phyloP scores from a whole-genome alignment of 345 rosid species.

The Salix dunnii region DNA sequence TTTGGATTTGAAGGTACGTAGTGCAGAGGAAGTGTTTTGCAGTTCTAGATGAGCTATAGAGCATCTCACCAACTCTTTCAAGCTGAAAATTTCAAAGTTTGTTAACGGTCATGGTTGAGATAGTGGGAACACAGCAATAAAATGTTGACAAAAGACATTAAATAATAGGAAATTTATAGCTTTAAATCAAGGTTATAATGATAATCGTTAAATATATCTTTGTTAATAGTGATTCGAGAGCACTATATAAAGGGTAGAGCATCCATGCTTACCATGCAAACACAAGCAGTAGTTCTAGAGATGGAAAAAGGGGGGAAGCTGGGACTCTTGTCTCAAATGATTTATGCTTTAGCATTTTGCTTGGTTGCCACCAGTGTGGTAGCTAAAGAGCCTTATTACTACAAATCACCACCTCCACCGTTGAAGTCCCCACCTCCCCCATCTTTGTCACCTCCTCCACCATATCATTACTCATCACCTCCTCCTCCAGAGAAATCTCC shows the following conservation, averaged over 20 bases:
- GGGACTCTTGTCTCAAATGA: slow-evolving; percentile 30
- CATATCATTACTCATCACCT: neutral
- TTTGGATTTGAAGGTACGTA: neutral
- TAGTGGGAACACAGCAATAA: slow-evolving; percentile 3
- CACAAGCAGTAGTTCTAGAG: neutral
- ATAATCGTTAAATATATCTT: neutral
- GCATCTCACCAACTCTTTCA: neutral
- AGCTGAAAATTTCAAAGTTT: neutral
- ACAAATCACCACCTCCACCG: slow-evolving; percentile 3
- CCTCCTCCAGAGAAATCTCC: neutral
- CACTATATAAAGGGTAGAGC: slow-evolving; percentile 20
- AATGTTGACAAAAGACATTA: neutral
- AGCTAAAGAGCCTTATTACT: slow-evolving; percentile 18
- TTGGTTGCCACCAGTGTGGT: slow-evolving; percentile 21
- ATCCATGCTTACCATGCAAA: neutral
- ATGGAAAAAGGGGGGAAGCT: slow-evolving; percentile 20
- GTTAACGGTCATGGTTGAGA: neutral
- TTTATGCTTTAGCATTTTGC: slow-evolving; percentile 27
- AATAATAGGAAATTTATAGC: neutral
- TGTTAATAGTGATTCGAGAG: neutral
- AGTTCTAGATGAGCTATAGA: neutral
- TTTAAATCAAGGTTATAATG: slow-evolving; percentile 22
- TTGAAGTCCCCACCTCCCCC: neutral
- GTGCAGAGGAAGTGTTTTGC: neutral
- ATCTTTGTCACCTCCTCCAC: neutral